Evolutionary conservation across 2,329 filamentous ascomycete species (phyloP).

Genomic region (Penicillium sp.): DNA sequence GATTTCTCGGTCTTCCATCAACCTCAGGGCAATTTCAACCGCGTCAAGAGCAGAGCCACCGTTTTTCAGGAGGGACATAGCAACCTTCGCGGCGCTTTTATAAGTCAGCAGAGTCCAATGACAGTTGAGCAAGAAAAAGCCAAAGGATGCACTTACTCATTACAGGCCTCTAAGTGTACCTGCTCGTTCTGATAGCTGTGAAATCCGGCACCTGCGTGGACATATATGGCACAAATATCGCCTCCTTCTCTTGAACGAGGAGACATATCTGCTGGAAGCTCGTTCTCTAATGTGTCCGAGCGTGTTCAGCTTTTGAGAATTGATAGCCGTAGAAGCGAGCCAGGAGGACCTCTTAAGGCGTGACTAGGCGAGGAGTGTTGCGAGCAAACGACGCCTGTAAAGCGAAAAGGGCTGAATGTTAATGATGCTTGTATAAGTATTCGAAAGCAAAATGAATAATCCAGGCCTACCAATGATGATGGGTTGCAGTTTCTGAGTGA

Average conservation of each 20-base stretch:
- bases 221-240: conserved; percentile 73
- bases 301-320: not conserved
- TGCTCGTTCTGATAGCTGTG: conserved; percentile 84
- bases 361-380: not conserved
- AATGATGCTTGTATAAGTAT: not conserved
- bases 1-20: conserved; percentile 89
- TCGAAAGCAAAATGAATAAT: not conserved
- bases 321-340: not conserved
- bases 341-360: not conserved
- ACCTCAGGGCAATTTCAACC: conserved; percentile 80
- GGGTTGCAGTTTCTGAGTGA: not conserved
- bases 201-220: conserved; percentile 92
- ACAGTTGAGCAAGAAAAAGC: not conserved
- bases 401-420: not conserved
- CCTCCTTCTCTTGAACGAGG: conserved; percentile 29
- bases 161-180: conserved; percentile 79
- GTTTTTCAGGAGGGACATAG: conserved; percentile 73
- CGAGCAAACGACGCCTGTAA: not conserved
- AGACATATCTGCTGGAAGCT: conserved; percentile 22
- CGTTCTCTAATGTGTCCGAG: not conserved
- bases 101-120: conserved; percentile 9
- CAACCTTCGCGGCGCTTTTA: conserved; percentile 71
- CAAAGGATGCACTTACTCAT: conserved; percentile 61
- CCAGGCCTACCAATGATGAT: not conserved
- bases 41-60: conserved; percentile 82